Percentiles rank a stretch among this genome's conserved stretches.
These are phyloP conservation scores for Pseudozyma sp. DNA, from an alignment of 1,284 basidiomycete genomes.

Conservation along the genomic window DNA sequence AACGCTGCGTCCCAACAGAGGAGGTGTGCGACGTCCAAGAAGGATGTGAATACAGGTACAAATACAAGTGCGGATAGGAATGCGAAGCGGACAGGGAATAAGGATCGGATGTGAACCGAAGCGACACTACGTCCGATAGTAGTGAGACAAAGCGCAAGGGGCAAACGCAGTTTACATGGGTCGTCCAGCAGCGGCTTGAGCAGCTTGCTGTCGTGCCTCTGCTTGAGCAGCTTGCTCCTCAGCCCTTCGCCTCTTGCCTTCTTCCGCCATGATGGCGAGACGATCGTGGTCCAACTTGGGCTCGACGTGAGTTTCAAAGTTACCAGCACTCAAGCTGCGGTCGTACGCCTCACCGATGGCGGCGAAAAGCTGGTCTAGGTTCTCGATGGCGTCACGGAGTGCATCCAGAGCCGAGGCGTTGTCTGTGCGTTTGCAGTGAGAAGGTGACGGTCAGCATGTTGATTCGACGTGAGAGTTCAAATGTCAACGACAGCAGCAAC, in stretches of 20 bases:
- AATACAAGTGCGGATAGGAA: conserved; percentile 27
- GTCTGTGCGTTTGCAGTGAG: conserved; percentile 12
- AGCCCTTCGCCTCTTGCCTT: conserved; percentile 42
- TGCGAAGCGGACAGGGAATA: conserved; percentile 8
- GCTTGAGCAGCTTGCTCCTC: conserved; percentile 43
- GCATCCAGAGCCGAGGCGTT: conserved; percentile 58
- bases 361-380: conserved; percentile 61
- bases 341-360: conserved; percentile 61
- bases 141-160: background rate
- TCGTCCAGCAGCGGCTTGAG: conserved; percentile 36
- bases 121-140: background rate
- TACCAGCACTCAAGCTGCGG: conserved; percentile 48
- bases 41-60: conserved; percentile 36
- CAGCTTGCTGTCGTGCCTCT: conserved; percentile 38
- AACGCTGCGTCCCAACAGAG: conserved; percentile 1
- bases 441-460: conserved; percentile 1
- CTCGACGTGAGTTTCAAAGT: conserved; percentile 55
- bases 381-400: conserved; percentile 59
- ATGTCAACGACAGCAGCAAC: conserved; percentile 4
- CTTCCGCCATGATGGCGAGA: conserved; percentile 37
- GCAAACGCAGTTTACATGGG: conserved; percentile 27
- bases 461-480: background rate
- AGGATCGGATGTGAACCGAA: background rate
- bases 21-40: background rate
- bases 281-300: conserved; percentile 51